Evolutionary conservation across 148 eudicot species (phyloP), one percentile per base, ranked within the genome.

Genomic region (Spergularia marina): DNA sequence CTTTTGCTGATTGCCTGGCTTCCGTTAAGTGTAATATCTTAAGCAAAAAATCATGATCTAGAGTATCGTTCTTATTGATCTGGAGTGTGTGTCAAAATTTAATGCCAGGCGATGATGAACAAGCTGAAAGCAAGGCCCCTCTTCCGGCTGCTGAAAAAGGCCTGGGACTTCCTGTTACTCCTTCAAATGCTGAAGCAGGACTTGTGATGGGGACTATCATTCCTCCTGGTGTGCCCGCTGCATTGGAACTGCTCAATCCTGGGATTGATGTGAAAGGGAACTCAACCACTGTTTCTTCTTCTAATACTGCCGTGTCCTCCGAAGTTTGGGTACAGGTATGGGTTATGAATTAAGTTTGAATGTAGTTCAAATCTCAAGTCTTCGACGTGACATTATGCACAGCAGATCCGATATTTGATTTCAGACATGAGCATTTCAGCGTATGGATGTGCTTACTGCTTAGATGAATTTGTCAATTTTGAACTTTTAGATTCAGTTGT

Each of bases 281-380:
- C 66, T 76, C 89, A 74, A 65, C 82, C 66, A 70, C 80, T 55
- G 77, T 70, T 73, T 82, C 82, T 71, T 78, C 81, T 74, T 66
- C 89, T 72, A 80, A 44, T 68, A 82, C 79, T 36, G 71, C 81
- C 18, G 73, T 85, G 54, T 83, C 98, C 11, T 78, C 83, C 79
- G 97, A 92, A 81, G 71, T 79, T 77, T 92, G 94, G 98, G 36
- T 87, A 77, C 97, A 90, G 86, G 94, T 90, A 79, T 68, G 79
- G 60, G 49, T 70, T 21, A 4, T 53, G 23, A 40, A 25, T 51
- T 6, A 6, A 39, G 3, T n/a, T 60, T 78, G 49, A 12, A 25
- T 8, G 55, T 55, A 16, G 47, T 71, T 53, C 17, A 0, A 41
- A 30, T n/a, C 20, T 44, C 15, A 15, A 21, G 41, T 68, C 51